phyloP scores from a whole-genome alignment of 352 stramenopile species.

The Aphanomyces cochlioides region DNA sequence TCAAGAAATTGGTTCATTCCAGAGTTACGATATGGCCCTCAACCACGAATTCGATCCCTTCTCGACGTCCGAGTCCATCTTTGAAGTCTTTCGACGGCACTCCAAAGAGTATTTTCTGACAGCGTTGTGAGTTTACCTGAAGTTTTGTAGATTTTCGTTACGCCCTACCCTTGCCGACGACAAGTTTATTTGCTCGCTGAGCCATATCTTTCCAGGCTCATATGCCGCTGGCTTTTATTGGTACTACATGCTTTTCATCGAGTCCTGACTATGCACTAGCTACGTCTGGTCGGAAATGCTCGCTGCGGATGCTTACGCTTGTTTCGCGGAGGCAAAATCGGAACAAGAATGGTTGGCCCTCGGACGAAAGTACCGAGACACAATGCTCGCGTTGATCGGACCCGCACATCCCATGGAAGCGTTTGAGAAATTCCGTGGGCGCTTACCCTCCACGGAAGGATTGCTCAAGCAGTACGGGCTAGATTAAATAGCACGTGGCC shows the following conservation, averaged over 20 bases:
- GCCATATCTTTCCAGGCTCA: conserved; percentile 96
- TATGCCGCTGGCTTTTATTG: conserved; percentile 96
- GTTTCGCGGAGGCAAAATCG: conserved; percentile 92
- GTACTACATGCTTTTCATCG: conserved; percentile 39
- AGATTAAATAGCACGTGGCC: background rate
- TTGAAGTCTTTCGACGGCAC: background rate
- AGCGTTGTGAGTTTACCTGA: conserved; percentile 68
- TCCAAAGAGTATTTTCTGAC: no score
- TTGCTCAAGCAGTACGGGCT: conserved; percentile 90
- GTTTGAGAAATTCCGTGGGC: conserved; percentile 94
- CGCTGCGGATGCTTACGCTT: conserved; percentile 94
- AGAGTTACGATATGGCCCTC: background rate
- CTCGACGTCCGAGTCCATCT: background rate
- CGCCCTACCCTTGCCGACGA: background rate
- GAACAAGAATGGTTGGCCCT: conserved; percentile 56
- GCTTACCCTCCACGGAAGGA: conserved; percentile 90
- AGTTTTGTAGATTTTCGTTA: conserved; percentile 62
- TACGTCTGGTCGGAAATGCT: conserved; percentile 98
- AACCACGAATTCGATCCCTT: background rate
- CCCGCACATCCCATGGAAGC: conserved; percentile 87
- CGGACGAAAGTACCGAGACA: conserved; percentile 90
- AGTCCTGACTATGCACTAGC: conserved; percentile 36
- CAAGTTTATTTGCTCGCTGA: conserved; percentile 54
- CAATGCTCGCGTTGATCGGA: conserved; percentile 86
- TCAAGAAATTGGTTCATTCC: background rate